phyloP scores from a whole-genome alignment of 1,139 yeast genomes.

The Yamadazyma dendronema region DNA sequence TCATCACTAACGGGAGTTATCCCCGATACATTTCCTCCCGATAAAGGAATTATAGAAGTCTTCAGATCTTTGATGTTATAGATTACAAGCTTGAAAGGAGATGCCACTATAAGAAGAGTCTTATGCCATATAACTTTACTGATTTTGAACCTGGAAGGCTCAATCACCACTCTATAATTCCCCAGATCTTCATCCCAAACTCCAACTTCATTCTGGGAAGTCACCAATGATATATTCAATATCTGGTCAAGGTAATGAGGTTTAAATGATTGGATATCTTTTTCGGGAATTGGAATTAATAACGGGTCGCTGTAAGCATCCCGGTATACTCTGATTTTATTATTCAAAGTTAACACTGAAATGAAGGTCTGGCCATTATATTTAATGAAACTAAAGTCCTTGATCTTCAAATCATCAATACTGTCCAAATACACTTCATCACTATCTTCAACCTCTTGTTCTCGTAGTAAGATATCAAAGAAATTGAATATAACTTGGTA shows the following conservation, averaged over 20 bases:
- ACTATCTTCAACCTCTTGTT: constrained; percentile 16
- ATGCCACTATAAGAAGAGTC: constrained; percentile 1
- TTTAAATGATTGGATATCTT: constrained; percentile 1
- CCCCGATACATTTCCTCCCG: constrained; percentile 2
- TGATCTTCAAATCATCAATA: constrained; percentile 21
- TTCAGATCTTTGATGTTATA: not conserved
- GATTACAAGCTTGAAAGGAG: constrained; percentile 3
- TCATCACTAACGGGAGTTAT: constrained; percentile 4
- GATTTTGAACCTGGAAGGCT: constrained; percentile 12
- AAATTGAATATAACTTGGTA: constrained; percentile 27
- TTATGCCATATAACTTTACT: constrained; percentile 5
- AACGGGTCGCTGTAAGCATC: constrained; percentile 1
- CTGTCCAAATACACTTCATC: constrained; percentile 18
- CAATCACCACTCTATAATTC: not conserved
- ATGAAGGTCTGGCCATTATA: constrained; percentile 18
- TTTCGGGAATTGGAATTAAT: not conserved
- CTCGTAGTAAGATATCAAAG: constrained; percentile 26
- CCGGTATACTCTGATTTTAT: constrained; percentile 7
- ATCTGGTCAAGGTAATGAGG: constrained; percentile 4
- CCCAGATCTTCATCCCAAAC: constrained; percentile 1
- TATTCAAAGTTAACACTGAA: constrained; percentile 18
- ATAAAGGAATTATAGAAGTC: not conserved
- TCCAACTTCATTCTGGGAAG: constrained; percentile 6
- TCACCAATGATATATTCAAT: constrained; percentile 5
- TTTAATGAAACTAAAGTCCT: constrained; percentile 27